Evolutionary conservation across 2,329 filamentous ascomycete species (phyloP), one percentile per base, ranked within the genome.

Genomic region (Phialocephala subalpina): DNA sequence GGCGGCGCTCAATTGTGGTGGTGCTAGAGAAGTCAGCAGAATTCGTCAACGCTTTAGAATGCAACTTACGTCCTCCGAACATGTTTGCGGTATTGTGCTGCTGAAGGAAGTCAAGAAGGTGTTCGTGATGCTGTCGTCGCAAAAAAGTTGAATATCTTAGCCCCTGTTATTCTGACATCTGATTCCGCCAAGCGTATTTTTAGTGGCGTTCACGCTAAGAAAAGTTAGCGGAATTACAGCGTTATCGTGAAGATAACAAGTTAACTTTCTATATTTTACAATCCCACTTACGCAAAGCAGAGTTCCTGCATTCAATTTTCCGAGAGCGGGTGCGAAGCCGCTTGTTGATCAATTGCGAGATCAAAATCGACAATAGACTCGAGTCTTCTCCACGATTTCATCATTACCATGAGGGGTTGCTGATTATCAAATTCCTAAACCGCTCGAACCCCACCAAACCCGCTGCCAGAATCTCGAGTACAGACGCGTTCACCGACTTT

Each of bases 1-100:
- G 78, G 90, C 88, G 66, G 86, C 82, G 66, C 88, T 88, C 74
- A 88, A 85, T 78, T 88, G 89, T 77, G 90, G 90, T 80, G 92
- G 85, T 72, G 84, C 88, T 72, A 33, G 25, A 60, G 33, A 58
- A 18, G 53, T 69, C 52, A 73, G 64, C 53, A 27, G 8, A 55
- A 27, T 6, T 38, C 25, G 27, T 40, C 27, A 36, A 40, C 35
- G n/a, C n/a, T 36, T 38, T n/a, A 64, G 14, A 16, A 38, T 60
- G 27, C 62, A 49, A 80, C 84, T 65, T 79, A 88, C 86, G 84
- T 82, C 85, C 87, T 83, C 86, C 87, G 73, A 90, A 90, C 87
- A 90, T 90, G 20, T 79, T 85, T 68, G 68, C 59, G 64, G 56
- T 65, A 33, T 63, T 60, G 36, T 49, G 58, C 62, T 55, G 56